Evolutionary conservation across 192 early-diverging fungal genomes (phyloP).

Genomic region (Entomortierella chlamydospora): DNA sequence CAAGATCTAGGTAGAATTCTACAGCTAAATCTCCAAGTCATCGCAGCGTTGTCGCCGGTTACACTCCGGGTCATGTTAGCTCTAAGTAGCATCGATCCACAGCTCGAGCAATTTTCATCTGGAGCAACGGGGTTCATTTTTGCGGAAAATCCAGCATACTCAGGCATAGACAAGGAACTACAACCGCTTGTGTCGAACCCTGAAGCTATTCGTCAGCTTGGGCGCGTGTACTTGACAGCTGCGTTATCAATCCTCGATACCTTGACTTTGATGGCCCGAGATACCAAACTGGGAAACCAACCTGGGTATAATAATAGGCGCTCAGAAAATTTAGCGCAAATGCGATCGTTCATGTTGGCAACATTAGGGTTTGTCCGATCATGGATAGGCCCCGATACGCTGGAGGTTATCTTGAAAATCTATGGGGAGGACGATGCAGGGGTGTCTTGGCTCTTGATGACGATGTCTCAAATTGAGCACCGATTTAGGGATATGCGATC

Average conservation of each 20-base stretch:
- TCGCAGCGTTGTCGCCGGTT: not conserved
- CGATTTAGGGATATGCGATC: not conserved
- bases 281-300: not conserved
- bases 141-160: not conserved
- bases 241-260: constrained; percentile 11
- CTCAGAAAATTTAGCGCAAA: not conserved
- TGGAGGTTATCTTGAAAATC: constrained; percentile 10
- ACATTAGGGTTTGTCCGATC: not conserved
- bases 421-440: constrained; percentile 47
- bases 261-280: not conserved
- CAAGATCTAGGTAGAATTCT: not conserved
- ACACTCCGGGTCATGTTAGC: not conserved
- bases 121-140: constrained; percentile 15
- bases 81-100: constrained; percentile 1
- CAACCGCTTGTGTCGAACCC: constrained; percentile 7
- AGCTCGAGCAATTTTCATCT: constrained; percentile 13
- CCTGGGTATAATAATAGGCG: not conserved
- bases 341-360: not conserved
- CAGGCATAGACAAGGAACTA: not conserved
- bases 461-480: constrained; percentile 16
- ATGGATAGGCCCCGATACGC: constrained; percentile 21
- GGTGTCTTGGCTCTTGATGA: constrained; percentile 32
- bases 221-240: constrained; percentile 12
- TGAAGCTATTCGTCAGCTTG: constrained; percentile 30
- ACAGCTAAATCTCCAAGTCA: not conserved